Percentiles rank a stretch among this genome's conserved stretches.
Conservation (phyloP, 441 rosid species). For the Pelargonium australe region DNA sequence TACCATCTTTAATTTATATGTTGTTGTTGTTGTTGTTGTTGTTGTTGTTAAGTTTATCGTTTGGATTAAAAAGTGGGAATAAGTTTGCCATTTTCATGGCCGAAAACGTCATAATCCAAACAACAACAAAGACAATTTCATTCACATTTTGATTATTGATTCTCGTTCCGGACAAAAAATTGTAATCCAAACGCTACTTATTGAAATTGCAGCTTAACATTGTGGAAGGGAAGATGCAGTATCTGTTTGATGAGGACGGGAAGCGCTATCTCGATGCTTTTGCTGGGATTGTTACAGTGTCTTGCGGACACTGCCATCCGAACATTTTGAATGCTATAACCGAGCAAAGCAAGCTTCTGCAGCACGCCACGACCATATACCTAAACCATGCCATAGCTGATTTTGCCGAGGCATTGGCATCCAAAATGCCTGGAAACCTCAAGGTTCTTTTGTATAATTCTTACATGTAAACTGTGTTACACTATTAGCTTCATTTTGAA, state of each 20-base stretch:
- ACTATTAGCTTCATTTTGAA: no score
- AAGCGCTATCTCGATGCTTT: slow-evolving; percentile 73
- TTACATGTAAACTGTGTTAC: background rate
- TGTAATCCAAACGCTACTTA: background rate
- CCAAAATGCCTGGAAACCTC: slow-evolving; percentile 84
- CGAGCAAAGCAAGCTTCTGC: slow-evolving; percentile 81
- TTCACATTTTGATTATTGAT: no score
- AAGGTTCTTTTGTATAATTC: slow-evolving; percentile 37
- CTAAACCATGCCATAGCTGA: slow-evolving; percentile 77
- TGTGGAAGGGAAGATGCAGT: slow-evolving; percentile 96
- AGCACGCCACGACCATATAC: slow-evolving; percentile 82
- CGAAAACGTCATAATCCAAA: no score
- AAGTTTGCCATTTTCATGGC: no score
- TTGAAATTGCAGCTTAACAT: slow-evolving; percentile 52
- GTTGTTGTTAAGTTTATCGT: no score
- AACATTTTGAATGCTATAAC: slow-evolving; percentile 51
- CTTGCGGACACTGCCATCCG: slow-evolving; percentile 95
- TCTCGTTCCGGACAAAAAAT: no score
- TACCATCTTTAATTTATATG: no score
- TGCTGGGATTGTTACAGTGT: slow-evolving; percentile 88
- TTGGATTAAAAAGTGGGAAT: no score
- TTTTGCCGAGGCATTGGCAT: slow-evolving; percentile 83
- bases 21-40: no score
- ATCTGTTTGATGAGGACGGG: slow-evolving; percentile 77
- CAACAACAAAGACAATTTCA: no score